Conservation (phyloP, 352 stramenopile genomes). For the Pythium volutum region DNA sequence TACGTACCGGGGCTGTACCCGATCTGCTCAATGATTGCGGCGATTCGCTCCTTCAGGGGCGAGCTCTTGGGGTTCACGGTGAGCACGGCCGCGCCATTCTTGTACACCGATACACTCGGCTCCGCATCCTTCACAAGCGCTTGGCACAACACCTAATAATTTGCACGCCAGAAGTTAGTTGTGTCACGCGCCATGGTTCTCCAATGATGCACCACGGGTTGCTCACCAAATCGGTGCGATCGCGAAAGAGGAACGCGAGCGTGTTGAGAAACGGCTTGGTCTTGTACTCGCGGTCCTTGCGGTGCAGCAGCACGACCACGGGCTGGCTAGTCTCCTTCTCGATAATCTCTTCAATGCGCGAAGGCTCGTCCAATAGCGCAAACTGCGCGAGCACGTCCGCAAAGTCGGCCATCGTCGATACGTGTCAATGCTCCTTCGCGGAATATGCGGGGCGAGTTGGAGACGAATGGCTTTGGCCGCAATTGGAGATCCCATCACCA, state of each 20-base stretch:
- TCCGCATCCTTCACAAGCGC: conserved; percentile 30
- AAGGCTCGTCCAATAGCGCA: conserved; percentile 18
- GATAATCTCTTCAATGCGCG: conserved; percentile 10
- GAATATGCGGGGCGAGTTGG: conserved; percentile 4
- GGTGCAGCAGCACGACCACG: conserved; percentile 34
- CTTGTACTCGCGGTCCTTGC: conserved; percentile 33
- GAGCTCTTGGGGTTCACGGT: conserved; percentile 37
- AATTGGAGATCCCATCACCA: conserved; percentile 15
- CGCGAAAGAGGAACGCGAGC: conserved; percentile 58
- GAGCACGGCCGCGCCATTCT: conserved; percentile 35
- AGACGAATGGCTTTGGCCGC: neutral
- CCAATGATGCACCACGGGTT: neutral
- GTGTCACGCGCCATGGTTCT: neutral
- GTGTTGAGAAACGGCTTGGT: conserved; percentile 47
- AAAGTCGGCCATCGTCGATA: conserved; percentile 18
- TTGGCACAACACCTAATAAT: conserved; percentile 40
- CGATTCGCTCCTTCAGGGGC: conserved; percentile 50
- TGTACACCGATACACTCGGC: conserved; percentile 51
- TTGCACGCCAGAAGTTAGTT: conserved; percentile 5
- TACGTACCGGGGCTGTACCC: conserved; percentile 54
- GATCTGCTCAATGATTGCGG: conserved; percentile 44
- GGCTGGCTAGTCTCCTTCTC: conserved; percentile 21
- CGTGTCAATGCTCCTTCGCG: neutral
- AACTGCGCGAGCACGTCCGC: conserved; percentile 24
- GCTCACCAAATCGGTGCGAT: conserved; percentile 60